Evolutionary conservation across 352 stramenopile species (phyloP).

Genomic region (Globisporangium ultimum): DNA sequence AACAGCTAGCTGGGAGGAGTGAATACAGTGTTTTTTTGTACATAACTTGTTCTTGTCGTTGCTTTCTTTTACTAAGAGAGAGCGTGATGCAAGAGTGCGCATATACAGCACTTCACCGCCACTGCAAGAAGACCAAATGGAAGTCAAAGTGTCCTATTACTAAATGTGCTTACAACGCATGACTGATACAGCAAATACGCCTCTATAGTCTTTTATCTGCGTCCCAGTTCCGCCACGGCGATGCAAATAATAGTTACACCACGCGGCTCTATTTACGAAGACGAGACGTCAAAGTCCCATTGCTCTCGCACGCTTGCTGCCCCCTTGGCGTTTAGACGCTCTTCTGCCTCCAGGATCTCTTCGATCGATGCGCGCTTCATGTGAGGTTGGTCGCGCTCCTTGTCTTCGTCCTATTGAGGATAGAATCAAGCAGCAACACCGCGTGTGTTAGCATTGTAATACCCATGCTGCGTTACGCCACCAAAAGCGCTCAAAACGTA

Average conservation of each 20-base stretch:
- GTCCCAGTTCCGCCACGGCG: neutral
- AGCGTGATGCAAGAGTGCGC: no score
- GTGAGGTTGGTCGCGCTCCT: slow-evolving; percentile 78
- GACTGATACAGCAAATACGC: neutral
- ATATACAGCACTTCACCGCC: no score
- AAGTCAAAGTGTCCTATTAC: slow-evolving; percentile 9
- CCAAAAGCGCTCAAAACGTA: slow-evolving; percentile 18
- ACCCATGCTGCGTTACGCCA: neutral
- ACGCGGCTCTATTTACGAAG: slow-evolving; percentile 8
- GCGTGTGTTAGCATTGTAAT: neutral
- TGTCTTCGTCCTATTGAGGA: slow-evolving; percentile 57
- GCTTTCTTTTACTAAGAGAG: neutral
- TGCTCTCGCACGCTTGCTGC: slow-evolving; percentile 70
- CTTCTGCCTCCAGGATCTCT: slow-evolving; percentile 78
- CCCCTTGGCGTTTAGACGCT: slow-evolving; percentile 62
- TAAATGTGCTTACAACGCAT: neutral
- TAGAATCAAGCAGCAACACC: neutral
- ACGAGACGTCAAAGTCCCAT: slow-evolving; percentile 77
- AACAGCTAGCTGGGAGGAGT: slow-evolving; percentile 14
- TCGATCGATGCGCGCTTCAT: slow-evolving; percentile 79
- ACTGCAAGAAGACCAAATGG: slow-evolving; percentile 6
- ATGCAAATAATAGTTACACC: neutral
- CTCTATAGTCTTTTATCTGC: neutral
- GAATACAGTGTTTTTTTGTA: slow-evolving; percentile 8
- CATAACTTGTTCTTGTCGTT: neutral